Evolutionary conservation across 345 rosid species (phyloP).

Genomic region (Eucalyptus polyanthemos): DNA sequence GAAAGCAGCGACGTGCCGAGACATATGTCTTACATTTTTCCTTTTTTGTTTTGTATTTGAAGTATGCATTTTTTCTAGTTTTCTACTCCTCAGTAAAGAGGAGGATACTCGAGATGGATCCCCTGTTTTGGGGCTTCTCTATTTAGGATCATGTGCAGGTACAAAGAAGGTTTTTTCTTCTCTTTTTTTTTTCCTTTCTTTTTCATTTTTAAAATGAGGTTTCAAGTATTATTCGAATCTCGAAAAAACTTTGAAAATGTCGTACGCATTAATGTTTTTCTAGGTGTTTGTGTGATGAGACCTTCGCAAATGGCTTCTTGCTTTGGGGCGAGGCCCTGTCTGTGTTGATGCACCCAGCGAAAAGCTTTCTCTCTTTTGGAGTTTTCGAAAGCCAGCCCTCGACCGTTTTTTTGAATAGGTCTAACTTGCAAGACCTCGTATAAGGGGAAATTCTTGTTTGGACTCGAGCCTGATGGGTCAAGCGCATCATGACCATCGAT

Average conservation of each 20-base stretch:
- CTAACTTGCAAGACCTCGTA: neutral
- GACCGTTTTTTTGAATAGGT: neutral
- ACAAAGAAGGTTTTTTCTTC: neutral
- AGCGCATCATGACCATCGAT: neutral
- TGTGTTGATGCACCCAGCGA: neutral
- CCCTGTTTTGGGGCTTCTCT: neutral
- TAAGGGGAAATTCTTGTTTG: neutral
- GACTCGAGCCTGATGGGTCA: neutral
- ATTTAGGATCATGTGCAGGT: neutral
- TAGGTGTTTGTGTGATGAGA: accelerated
- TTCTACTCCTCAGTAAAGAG: neutral
- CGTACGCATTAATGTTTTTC: neutral
- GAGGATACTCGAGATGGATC: neutral
- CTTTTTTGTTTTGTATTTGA: neutral
- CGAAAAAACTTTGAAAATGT: neutral
- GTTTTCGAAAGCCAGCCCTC: neutral
- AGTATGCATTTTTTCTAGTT: neutral
- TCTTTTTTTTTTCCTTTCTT: neutral
- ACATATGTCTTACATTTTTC: neutral
- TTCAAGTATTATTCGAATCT: neutral
- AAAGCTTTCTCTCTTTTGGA: neutral
- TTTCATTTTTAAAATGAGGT: neutral
- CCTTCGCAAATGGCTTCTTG: neutral
- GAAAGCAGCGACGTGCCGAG: neutral
- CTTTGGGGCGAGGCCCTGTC: neutral